Evolutionary conservation across 2,329 filamentous ascomycete species (phyloP), one percentile per base, ranked within the genome.

Genomic region (Microdochium nivale): DNA sequence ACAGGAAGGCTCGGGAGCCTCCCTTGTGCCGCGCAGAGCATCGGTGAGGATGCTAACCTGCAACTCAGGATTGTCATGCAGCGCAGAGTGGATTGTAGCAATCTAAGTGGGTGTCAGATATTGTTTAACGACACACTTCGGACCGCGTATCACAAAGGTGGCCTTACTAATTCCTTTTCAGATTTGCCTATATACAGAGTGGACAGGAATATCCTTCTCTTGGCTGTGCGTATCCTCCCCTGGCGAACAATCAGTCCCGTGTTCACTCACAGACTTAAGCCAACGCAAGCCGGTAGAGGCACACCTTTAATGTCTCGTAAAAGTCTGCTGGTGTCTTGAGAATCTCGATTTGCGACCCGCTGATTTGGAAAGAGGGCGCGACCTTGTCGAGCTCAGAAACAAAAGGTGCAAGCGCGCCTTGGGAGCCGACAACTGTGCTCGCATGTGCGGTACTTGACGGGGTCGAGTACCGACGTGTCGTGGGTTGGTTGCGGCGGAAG

Each of bases 171-270:
- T 60, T 97, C 94, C 68, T 86, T 79, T 69, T 99, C 94, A 1
- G 87, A 87, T 67, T 92, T 95, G 56, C 94, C 94, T 65, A 99
- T 94, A 66, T 99, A 99, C 50, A 99, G 73, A 0, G 94, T 99
- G n/a, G 91, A 95, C 49, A 99, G 74, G 66, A 95, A 99, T 58
- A 99, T 86, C 54, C 88, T 81, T 50, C 73, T 77, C 67, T 89
- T 82, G 10, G 94, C 94, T 56, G 79, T 80, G 50, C 80, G 80
- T 64, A 99, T 96, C 71, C 91, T 95, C 56, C 79, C 71, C 87
- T 91, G 54, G 25, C 47, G 37, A 47, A 35, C 19, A 47, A 56
- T 51, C 30, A 52, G 46, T 21, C 37, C 23, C 52, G 49, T 52
- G 49, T 30, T 27, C 51, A 30, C 43, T 2, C 21, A 40, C 14